phyloP scores from a whole-genome alignment of 345 rosid genomes.

The Eucalyptus fibrosa region DNA sequence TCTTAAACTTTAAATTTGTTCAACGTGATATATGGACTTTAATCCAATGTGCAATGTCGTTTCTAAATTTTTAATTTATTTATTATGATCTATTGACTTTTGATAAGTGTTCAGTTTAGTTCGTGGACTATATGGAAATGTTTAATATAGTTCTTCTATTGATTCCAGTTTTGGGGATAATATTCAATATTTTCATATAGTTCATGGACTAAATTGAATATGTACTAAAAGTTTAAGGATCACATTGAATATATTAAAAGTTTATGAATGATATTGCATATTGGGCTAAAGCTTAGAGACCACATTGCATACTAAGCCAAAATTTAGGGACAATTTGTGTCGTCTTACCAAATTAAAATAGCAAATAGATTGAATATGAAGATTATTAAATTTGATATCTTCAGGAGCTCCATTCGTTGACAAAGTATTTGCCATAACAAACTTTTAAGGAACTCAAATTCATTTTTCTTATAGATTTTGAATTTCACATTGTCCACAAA shows the following conservation, averaged over 20 bases:
- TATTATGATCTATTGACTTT: accelerated
- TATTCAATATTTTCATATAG: accelerated
- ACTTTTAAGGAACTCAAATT: background rate
- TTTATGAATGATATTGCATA: accelerated
- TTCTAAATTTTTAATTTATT: accelerated
- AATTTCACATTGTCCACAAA: background rate
- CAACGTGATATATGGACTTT: accelerated
- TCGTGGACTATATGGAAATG: accelerated
- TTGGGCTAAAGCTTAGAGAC: accelerated
- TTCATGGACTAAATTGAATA: too few species aligned
- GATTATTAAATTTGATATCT: background rate
- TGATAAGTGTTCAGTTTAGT: too few species aligned
- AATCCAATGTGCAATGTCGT: accelerated
- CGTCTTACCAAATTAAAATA: accelerated
- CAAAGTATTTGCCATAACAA: background rate
- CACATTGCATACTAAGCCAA: accelerated
- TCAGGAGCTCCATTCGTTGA: background rate
- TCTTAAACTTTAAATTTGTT: too few species aligned
- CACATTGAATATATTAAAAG: accelerated
- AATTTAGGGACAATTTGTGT: accelerated
- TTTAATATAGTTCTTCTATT: accelerated
- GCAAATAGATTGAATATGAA: background rate
- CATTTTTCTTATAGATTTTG: background rate
- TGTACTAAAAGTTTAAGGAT: accelerated
- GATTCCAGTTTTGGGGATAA: too few species aligned